These are phyloP conservation scores for Coniferiporia weirii DNA, from an alignment of 1,284 basidiomycete species.

Conservation along the genomic window DNA sequence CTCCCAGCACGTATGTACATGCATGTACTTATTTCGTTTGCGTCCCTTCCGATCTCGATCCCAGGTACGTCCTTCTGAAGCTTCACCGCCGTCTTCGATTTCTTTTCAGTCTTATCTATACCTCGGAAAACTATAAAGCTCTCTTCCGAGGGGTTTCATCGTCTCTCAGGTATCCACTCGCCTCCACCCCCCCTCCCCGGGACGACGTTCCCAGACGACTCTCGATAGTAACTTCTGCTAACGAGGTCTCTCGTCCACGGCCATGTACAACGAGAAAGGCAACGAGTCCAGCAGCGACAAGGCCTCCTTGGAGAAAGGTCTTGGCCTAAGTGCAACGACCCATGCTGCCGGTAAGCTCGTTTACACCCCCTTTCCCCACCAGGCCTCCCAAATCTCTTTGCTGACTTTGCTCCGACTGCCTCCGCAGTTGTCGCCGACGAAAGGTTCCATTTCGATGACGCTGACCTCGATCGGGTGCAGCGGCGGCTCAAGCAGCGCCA, in stretches of 20 bases:
- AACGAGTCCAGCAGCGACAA: conserved; percentile 20
- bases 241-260: not conserved
- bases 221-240: not conserved
- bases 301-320: conserved; percentile 31
- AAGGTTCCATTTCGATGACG: conserved; percentile 39
- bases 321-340: conserved; percentile 26
- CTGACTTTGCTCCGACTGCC: not conserved
- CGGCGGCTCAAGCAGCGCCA: conserved; percentile 63
- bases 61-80: not conserved
- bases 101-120: not conserved
- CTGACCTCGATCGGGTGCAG: conserved; percentile 58
- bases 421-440: conserved; percentile 16
- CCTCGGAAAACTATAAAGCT: not conserved
- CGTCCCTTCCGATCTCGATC: not conserved
- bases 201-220: not conserved
- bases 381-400: not conserved
- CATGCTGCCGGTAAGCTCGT: conserved; percentile 21
- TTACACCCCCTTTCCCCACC: not conserved
- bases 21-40: too few species aligned
- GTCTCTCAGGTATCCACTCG: not conserved
- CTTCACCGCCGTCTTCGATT: not conserved
- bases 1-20: too few species aligned
- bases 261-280: conserved; percentile 24
- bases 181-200: not conserved
- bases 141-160: not conserved